Conservation (phyloP, 768 basidiomycete genomes). For the Leccinum barrowsii region DNA sequence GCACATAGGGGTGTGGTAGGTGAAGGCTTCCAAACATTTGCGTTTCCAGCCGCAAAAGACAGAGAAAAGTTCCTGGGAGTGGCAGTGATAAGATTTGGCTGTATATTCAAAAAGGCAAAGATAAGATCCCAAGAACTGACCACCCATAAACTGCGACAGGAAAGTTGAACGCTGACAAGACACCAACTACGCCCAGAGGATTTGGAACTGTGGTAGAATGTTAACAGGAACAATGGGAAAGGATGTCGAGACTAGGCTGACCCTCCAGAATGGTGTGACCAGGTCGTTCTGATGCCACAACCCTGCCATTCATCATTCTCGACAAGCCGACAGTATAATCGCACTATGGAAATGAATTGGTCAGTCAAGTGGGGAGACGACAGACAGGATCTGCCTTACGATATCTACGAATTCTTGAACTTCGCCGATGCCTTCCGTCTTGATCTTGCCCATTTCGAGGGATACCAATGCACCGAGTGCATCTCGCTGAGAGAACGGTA, state of each 20-base stretch:
- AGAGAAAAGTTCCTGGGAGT: conserved; percentile 79
- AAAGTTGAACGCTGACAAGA: conserved; percentile 95
- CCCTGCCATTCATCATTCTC: conserved; percentile 89
- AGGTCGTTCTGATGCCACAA: conserved; percentile 84
- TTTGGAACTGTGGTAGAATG: conserved; percentile 67
- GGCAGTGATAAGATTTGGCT: conserved; percentile 8
- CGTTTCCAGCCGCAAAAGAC: conserved; percentile 86
- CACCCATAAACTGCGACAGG: conserved; percentile 93
- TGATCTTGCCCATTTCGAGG: conserved; percentile 90
- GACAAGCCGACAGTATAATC: conserved; percentile 94
- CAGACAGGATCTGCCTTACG: conserved; percentile 44
- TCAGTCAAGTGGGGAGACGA: conserved; percentile 3
- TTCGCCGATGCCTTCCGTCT: conserved; percentile 86
- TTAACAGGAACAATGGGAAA: conserved; percentile 3
- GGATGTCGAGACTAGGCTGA: conserved; percentile 21
- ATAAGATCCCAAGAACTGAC: conserved; percentile 36
- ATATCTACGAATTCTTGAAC: conserved; percentile 96
- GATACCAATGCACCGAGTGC: conserved; percentile 80
- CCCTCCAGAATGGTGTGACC: conserved; percentile 92
- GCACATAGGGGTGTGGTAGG: conserved; percentile 84
- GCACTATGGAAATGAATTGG: conserved; percentile 48
- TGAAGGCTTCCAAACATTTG: conserved; percentile 94
- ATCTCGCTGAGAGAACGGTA: conserved; percentile 50
- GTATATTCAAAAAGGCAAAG: not conserved
- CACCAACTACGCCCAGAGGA: conserved; percentile 71